Evolutionary conservation across 1,284 basidiomycete genomes (phyloP).

Genomic region (Sanguinoderma infundibulare): DNA sequence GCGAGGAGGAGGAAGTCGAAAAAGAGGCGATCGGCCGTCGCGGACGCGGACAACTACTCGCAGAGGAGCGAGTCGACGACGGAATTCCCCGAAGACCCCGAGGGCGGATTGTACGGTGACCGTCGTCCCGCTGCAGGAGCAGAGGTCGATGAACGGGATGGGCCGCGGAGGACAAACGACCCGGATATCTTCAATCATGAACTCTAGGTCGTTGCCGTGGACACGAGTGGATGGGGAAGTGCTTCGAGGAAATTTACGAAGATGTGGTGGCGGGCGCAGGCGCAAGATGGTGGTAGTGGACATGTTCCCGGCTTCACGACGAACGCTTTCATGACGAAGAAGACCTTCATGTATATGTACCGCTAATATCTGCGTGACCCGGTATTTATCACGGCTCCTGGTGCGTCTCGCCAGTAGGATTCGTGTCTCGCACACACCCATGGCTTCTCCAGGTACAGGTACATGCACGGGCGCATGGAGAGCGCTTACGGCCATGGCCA

Average conservation of each 20-base stretch:
- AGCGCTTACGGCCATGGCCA: too few relatives aligned
- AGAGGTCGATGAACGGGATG: slow-evolving; percentile 6
- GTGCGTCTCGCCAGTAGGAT: slow-evolving; percentile 2
- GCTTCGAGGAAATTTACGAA: neutral
- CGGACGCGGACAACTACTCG: slow-evolving; percentile 50
- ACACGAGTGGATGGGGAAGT: slow-evolving; percentile 1
- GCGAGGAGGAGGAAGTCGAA: slow-evolving; percentile 46
- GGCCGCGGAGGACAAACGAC: slow-evolving; percentile 26
- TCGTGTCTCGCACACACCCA: slow-evolving; percentile 5
- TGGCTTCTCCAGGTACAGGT: neutral
- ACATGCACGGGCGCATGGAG: neutral
- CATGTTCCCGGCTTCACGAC: slow-evolving; percentile 1
- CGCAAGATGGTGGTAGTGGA: neutral
- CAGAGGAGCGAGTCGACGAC: slow-evolving; percentile 49
- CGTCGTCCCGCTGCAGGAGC: slow-evolving; percentile 17
- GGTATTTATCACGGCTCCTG: slow-evolving; percentile 11
- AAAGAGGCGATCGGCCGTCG: slow-evolving; percentile 54
- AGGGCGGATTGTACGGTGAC: slow-evolving; percentile 64
- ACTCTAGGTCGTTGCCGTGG: slow-evolving; percentile 35
- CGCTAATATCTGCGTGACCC: slow-evolving; percentile 11
- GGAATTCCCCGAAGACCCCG: slow-evolving; percentile 73
- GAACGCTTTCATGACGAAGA: slow-evolving; percentile 18
- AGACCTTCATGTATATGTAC: slow-evolving; percentile 22
- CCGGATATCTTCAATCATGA: slow-evolving; percentile 52
- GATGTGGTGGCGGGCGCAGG: neutral